A percentile compares a stretch with the other conserved stretches of the same genome.
Conservation (phyloP, 257 asterid genomes). For the Paulownia fortunei region DNA sequence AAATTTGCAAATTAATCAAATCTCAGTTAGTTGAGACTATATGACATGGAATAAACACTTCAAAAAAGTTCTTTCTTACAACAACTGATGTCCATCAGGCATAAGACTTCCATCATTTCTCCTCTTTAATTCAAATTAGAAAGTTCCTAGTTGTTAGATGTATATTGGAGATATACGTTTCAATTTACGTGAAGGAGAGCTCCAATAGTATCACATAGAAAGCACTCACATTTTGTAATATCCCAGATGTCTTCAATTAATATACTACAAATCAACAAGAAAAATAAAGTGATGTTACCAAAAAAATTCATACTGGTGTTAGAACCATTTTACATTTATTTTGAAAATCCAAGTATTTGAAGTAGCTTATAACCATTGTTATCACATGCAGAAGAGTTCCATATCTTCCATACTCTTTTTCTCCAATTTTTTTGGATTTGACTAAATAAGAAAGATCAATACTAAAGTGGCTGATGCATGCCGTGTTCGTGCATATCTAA, state of each 20-base stretch:
- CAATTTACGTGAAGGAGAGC: not conserved
- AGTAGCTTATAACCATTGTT: not conserved
- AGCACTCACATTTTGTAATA: not conserved
- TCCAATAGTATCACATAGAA: not conserved
- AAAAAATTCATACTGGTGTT: not conserved
- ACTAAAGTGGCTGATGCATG: not conserved
- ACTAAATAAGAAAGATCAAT: not conserved
- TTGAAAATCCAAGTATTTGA: not conserved
- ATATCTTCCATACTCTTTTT: not conserved
- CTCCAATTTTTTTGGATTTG: not conserved
- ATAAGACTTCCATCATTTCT: constrained; percentile 3
- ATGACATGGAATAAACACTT: not conserved
- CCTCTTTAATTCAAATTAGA: not conserved
- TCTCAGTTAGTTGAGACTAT: not conserved
- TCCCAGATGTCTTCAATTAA: not conserved
- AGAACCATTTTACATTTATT: not conserved
- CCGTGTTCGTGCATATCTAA: not conserved
- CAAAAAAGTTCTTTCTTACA: constrained; percentile 13
- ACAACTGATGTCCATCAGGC: not conserved
- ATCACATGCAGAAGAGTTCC: not conserved
- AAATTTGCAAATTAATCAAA: constrained; percentile 8
- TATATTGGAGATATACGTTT: not conserved
- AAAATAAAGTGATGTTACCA: constrained; percentile 1
- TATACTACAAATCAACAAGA: not conserved
- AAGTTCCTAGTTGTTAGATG: not conserved